A percentile compares a stretch with the other conserved stretches of the same genome.
Conservation (phyloP, 2,329 filamentous ascomycete genomes). For the Aurifilum marmelostoma region DNA sequence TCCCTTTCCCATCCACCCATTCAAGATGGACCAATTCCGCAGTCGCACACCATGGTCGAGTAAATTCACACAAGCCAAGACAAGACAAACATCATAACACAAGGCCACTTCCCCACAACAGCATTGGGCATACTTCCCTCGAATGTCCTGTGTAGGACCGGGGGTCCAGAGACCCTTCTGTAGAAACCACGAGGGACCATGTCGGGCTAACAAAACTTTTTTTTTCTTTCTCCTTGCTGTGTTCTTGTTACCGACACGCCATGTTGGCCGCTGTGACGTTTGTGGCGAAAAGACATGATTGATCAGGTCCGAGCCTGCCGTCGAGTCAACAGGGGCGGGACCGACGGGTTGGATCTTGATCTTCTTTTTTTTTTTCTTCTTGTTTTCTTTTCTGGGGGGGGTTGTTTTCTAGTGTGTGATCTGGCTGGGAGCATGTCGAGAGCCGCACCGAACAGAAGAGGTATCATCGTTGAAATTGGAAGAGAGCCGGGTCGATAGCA, state of each 20-base stretch:
- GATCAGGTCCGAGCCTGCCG: background rate
- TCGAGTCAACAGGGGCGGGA: background rate
- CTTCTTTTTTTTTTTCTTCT: constrained; percentile 9
- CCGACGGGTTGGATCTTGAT: background rate
- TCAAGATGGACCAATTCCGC: constrained; percentile 10
- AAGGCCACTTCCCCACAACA: constrained; percentile 3
- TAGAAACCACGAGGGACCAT: background rate
- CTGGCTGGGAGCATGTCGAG: constrained; percentile 19
- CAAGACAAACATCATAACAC: constrained; percentile 6
- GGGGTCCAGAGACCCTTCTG: background rate
- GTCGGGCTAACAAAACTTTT: background rate
- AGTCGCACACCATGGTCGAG: constrained; percentile 4
- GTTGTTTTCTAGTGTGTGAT: constrained; percentile 9
- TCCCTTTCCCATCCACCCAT: background rate
- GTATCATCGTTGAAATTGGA: constrained; percentile 38
- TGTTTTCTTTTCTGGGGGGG: constrained; percentile 14
- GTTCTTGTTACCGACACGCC: background rate
- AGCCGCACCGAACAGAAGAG: constrained; percentile 31
- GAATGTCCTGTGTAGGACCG: background rate
- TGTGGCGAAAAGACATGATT: constrained; percentile 1
- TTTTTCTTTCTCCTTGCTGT: background rate
- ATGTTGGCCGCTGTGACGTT: constrained; percentile 3
- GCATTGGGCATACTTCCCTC: constrained; percentile 24
- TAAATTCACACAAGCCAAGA: constrained; percentile 21
- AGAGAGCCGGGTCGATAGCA: constrained; percentile 38